phyloP scores from a whole-genome alignment of 495 filamentous ascomycete genomes.

The Platismatia glauca region DNA sequence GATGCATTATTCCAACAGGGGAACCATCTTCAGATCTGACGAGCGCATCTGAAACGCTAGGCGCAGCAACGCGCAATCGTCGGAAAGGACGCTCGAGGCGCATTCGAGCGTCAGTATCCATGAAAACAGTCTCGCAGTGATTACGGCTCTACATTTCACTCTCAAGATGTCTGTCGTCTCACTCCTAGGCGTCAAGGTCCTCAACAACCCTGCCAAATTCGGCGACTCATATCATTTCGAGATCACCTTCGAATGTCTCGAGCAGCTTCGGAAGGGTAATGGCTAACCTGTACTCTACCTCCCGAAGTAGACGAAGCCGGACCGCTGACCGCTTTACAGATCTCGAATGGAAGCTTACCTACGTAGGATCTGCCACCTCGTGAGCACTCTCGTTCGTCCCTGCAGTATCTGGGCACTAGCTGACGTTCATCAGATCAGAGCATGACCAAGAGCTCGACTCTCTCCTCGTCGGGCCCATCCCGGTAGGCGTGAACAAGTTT shows the following conservation, averaged over 20 bases:
- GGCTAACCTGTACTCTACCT: too few relatives aligned
- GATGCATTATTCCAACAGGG: not conserved
- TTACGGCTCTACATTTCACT: not conserved
- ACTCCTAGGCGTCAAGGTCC: constrained; percentile 83
- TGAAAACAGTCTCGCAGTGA: too few relatives aligned
- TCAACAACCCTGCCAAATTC: constrained; percentile 94
- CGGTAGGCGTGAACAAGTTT: constrained; percentile 96
- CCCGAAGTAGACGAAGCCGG: not conserved
- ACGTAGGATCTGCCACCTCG: constrained; percentile 96
- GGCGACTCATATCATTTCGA: constrained; percentile 86
- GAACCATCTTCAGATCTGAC: not conserved
- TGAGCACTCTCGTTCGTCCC: constrained; percentile 38
- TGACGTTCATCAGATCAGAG: constrained; percentile 54
- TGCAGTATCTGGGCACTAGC: constrained; percentile 9
- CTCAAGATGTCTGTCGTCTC: constrained; percentile 90
- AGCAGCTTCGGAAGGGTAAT: constrained; percentile 89
- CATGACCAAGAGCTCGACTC: constrained; percentile 98
- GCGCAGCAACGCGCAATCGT: not conserved
- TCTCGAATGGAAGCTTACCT: constrained; percentile 98
- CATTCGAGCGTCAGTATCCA: too few relatives aligned
- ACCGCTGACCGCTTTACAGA: constrained; percentile 45
- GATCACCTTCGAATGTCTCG: constrained; percentile 97
- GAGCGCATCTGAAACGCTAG: not conserved
- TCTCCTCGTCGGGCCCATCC: constrained; percentile 90
- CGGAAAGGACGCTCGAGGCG: not conserved